Evolutionary conservation across 2,329 filamentous ascomycete species (phyloP).

Genomic region (Sporothrix pallida): DNA sequence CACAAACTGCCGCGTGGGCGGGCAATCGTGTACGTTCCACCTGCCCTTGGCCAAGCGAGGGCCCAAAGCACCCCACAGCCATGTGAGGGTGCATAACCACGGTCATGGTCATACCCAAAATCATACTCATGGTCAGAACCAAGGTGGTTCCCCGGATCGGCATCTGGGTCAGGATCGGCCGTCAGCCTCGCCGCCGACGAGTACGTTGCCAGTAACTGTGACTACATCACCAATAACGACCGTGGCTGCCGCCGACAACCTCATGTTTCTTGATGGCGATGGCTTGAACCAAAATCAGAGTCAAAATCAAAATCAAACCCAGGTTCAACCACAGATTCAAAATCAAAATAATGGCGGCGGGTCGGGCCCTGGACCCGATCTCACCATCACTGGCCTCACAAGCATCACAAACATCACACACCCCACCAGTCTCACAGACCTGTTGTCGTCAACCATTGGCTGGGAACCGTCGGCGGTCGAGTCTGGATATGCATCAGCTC

Average conservation of each 20-base stretch:
- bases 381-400: too few species aligned
- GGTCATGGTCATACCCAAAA: background rate
- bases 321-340: too few species aligned
- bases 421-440: background rate
- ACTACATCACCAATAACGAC: too few species aligned
- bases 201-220: too few species aligned
- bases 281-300: too few species aligned
- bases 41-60: slow-evolving; percentile 17
- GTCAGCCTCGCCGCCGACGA: too few species aligned
- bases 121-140: background rate
- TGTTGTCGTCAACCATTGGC: background rate
- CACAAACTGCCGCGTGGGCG: background rate
- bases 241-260: background rate
- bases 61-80: slow-evolving; percentile 12
- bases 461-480: background rate
- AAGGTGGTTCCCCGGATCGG: too few species aligned
- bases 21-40: slow-evolving; percentile 11
- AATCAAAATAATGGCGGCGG: background rate
- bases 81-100: too few species aligned
- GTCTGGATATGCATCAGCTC: background rate
- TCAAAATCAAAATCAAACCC: too few species aligned
- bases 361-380: background rate
- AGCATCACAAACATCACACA: too few species aligned
- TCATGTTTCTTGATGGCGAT: background rate
- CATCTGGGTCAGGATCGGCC: too few species aligned